Conservation (phyloP, 1,284 basidiomycete genomes). For the Cryptococcus hybrid region DNA sequence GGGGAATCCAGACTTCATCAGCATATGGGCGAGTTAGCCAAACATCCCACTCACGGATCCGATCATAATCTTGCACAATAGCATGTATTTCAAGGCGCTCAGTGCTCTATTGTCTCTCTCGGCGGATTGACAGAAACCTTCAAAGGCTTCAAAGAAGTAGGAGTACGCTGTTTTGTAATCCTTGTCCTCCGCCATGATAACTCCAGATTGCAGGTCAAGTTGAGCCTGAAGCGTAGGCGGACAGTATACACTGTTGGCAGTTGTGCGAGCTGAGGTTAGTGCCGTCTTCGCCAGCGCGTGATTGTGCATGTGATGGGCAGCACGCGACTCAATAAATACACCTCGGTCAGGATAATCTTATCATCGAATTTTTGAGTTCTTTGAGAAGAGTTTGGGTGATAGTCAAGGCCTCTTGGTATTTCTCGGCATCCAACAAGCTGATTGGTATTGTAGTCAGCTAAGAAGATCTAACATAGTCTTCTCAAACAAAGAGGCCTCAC, state of each 20-base stretch:
- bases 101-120: conserved; percentile 57
- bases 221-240: conserved; percentile 89
- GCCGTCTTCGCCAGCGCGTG: conserved; percentile 94
- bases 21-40: not conserved
- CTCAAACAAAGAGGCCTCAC: conserved; percentile 53
- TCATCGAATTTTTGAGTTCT: conserved; percentile 93
- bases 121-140: conserved; percentile 69
- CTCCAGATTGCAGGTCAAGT: conserved; percentile 87
- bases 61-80: conserved; percentile 97
- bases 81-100: conserved; percentile 94
- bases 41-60: conserved; percentile 64
- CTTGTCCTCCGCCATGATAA: conserved; percentile 95
- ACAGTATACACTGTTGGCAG: conserved; percentile 97
- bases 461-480: not conserved
- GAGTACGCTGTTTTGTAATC: conserved; percentile 97
- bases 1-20: conserved; percentile 1
- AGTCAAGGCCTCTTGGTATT: conserved; percentile 74
- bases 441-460: not conserved
- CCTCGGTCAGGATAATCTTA: conserved; percentile 97
- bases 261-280: conserved; percentile 86
- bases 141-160: conserved; percentile 97
- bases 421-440: conserved; percentile 71
- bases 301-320: conserved; percentile 89
- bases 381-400: conserved; percentile 82
- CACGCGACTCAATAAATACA: conserved; percentile 87